phyloP scores from a whole-genome alignment of 2,329 filamentous ascomycete species.

The Thielaviopsis punctulata region DNA sequence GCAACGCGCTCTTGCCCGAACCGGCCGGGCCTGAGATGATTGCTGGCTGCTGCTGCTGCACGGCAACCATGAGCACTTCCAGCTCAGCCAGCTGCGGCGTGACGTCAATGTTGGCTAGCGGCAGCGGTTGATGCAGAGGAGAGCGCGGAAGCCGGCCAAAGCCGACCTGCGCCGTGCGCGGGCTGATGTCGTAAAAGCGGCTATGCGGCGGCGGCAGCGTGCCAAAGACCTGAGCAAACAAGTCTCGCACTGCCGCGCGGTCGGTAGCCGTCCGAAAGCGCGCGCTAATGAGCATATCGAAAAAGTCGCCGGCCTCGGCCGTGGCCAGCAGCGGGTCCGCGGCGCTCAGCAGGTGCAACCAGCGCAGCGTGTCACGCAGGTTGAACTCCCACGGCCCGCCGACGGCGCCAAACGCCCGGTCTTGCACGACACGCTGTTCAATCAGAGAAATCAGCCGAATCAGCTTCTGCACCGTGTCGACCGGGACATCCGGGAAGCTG shows the following conservation, averaged over 20 bases:
- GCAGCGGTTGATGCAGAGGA: conserved; percentile 30
- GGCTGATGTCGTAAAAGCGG: conserved; percentile 54
- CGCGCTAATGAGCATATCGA: conserved; percentile 69
- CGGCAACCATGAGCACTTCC: conserved; percentile 74
- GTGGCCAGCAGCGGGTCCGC: conserved; percentile 42
- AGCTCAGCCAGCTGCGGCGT: conserved; percentile 49
- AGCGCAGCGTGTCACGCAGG: conserved; percentile 73
- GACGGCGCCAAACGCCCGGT: conserved; percentile 40
- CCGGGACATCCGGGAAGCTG: conserved; percentile 49
- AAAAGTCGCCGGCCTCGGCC: conserved; percentile 51
- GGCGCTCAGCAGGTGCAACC: conserved; percentile 42
- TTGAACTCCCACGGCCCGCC: conserved; percentile 92
- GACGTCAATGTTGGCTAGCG: conserved; percentile 32
- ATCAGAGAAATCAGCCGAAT: conserved; percentile 70
- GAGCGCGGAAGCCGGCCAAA: conserved; percentile 53
- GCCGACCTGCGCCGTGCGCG: conserved; percentile 58
- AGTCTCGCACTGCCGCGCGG: conserved; percentile 40
- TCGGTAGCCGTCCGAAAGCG: conserved; percentile 65
- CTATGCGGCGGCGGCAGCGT: conserved; percentile 36
- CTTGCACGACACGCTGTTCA: conserved; percentile 50
- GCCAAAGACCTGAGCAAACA: conserved; percentile 52
- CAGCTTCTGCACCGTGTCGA: conserved; percentile 43
- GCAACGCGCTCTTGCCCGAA: conserved; percentile 66
- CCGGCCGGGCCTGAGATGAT: conserved; percentile 77
- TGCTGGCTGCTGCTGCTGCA: conserved; percentile 74